These are phyloP conservation scores for Fusarium proliferatum DNA, from an alignment of 2,329 filamentous ascomycete species.

Conservation along the genomic window DNA sequence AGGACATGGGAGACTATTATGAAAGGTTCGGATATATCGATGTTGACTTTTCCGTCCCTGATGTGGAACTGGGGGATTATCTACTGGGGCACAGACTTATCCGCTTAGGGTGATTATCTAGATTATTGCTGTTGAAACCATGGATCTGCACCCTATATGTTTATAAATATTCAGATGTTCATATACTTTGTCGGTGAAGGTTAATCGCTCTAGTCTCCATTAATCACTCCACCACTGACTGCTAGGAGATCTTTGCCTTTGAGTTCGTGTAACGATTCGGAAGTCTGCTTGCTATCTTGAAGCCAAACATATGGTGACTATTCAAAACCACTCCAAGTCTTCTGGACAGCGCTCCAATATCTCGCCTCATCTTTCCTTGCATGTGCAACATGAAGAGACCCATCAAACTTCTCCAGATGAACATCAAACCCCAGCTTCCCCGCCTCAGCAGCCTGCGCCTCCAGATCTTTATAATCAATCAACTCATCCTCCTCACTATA, in stretches of 20 bases:
- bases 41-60: neutral
- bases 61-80: neutral
- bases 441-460: slow-evolving; percentile 1
- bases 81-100: neutral
- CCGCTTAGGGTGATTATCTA: neutral
- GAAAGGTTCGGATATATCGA: neutral
- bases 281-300: neutral
- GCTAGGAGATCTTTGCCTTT: rapidly evolving
- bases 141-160: rapidly evolving
- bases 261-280: rapidly evolving
- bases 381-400: slow-evolving; percentile 17
- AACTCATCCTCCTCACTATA: slow-evolving; percentile 20
- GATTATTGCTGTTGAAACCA: neutral
- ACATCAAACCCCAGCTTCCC: neutral
- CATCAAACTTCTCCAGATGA: slow-evolving; percentile 9
- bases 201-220: neutral
- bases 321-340: neutral
- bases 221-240: rapidly evolving
- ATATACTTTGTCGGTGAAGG: neutral
- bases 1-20: neutral
- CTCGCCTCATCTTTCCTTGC: slow-evolving; percentile 2
- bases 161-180: neutral
- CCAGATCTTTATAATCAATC: neutral
- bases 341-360: slow-evolving; percentile 7
- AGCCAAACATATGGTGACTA: neutral